A percentile compares a stretch with the other conserved stretches of the same genome.
These are phyloP conservation scores for Peronosclerospora sorghi DNA, from an alignment of 352 stramenopile genomes.

Conservation along the genomic window DNA sequence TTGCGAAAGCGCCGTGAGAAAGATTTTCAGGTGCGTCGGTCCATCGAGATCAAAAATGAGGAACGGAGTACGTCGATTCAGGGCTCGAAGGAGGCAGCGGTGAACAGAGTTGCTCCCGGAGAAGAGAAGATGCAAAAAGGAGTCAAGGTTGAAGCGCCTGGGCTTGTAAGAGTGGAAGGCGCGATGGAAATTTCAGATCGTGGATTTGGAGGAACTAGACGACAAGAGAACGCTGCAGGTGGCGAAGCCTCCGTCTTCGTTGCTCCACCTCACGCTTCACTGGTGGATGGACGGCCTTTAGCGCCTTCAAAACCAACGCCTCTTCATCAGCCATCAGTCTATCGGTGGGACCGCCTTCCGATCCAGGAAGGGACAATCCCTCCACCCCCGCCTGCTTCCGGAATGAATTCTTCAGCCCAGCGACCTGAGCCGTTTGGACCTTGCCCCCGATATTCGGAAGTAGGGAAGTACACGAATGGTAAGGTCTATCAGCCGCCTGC, in stretches of 20 bases:
- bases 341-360: constrained; percentile 13
- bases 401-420: constrained; percentile 4
- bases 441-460: constrained; percentile 10
- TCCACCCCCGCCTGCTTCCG: constrained; percentile 10
- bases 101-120: constrained; percentile 4
- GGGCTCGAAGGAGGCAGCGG: constrained; percentile 7
- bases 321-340: constrained; percentile 6
- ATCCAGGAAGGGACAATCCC: constrained; percentile 4
- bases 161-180: constrained; percentile 32
- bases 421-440: constrained; percentile 13
- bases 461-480: constrained; percentile 8
- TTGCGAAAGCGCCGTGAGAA: constrained; percentile 62
- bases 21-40: constrained; percentile 58
- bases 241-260: neutral
- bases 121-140: constrained; percentile 13
- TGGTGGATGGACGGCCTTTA: neutral
- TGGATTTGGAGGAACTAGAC: constrained; percentile 17
- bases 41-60: constrained; percentile 37
- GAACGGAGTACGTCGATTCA: constrained; percentile 9
- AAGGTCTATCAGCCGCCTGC: constrained; percentile 10
- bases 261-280: constrained; percentile 1
- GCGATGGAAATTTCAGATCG: constrained; percentile 64
- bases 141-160: constrained; percentile 6
- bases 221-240: neutral
- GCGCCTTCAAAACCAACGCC: neutral